Evolutionary conservation across 2,329 filamentous ascomycete genomes (phyloP), one percentile per base, ranked within the genome.

Genomic region (Zymoseptoria ardabiliae): DNA sequence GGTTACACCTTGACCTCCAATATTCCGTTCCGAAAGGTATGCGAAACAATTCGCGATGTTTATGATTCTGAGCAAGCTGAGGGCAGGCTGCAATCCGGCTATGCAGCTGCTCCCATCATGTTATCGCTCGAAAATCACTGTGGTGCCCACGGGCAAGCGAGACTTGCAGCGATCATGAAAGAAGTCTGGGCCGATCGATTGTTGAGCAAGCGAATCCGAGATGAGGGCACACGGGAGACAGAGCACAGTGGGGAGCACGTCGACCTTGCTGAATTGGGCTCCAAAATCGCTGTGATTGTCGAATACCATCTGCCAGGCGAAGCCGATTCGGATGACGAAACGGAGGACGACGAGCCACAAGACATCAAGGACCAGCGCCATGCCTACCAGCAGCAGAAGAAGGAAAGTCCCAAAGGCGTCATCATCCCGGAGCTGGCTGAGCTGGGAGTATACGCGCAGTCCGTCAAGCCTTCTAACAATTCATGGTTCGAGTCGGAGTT

Each of bases 51-150:
- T 50, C 80, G 84, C 30, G 79, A 86, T 63, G 81, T 84, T 0
- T 76, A 84, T 8, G 85, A 88, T 66, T 75, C 78, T 53, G 85
- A 88, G 70, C 77, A 78, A 1, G 74, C 73, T 0, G 71, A 80
- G 49, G 74, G 79, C 0, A 66, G 68, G n/a, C 67, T 76, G 21
- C 65, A 69, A 20, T 71, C 73, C 58, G 75, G 70, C 8, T 77
- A 76, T 62, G 68, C 68, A 3, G 78, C 78, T 1, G 80, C 84
- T 0, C 85, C 86, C 0, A 81, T 88, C 60, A 69, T 89, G 53
- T 73, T 89, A 1, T 88, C 85, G 0, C 76, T 89, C 1, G 86
- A 89, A 68, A 89, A 88, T 65, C 86, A 89, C 70, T 89, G 86
- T 68, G 76, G 74, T 17, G 73, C 78, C 0, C 73, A 82, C 8